A percentile compares a stretch with the other conserved stretches of the same genome.
phyloP scores from a whole-genome alignment of 768 basidiomycete genomes.

The Myochromella boudieri region DNA sequence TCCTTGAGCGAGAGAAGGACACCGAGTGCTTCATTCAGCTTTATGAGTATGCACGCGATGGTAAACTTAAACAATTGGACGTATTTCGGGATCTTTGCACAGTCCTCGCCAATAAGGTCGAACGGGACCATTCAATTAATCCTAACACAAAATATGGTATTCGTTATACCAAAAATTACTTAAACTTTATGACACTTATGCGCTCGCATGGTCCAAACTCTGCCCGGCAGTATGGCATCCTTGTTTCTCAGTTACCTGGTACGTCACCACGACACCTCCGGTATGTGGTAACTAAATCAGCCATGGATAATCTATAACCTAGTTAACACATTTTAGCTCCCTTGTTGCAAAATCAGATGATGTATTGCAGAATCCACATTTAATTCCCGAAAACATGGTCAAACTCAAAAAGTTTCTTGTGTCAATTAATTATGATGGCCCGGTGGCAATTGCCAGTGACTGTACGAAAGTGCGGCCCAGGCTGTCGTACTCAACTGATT shows the following conservation, averaged over 20 bases:
- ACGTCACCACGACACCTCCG: not conserved
- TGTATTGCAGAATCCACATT: not conserved
- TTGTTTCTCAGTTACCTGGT: not conserved
- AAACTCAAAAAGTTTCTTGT: constrained; percentile 12
- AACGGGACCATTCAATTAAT: not conserved
- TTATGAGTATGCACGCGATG: not conserved
- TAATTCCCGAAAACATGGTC: constrained; percentile 3
- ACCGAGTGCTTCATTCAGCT: not conserved
- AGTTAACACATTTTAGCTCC: not conserved
- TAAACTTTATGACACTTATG: constrained; percentile 2
- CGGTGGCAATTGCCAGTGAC: constrained; percentile 24
- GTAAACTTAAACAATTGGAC: not conserved
- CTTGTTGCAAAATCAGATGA: not conserved
- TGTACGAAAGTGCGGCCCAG: constrained; percentile 26
- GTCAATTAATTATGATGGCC: constrained; percentile 18
- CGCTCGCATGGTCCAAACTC: constrained; percentile 1
- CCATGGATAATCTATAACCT: not conserved
- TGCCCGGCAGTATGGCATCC: not conserved
- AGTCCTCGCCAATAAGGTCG: not conserved
- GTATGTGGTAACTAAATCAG: not conserved
- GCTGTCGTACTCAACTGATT: constrained; percentile 23
- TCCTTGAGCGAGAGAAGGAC: not conserved
- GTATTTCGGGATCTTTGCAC: not conserved
- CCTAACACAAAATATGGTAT: constrained; percentile 2
- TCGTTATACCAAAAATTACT: not conserved